A percentile compares a stretch with the other conserved stretches of the same genome.
Evolutionary conservation across 768 basidiomycete genomes (phyloP).

Genomic region (Asterophora parasitica): DNA sequence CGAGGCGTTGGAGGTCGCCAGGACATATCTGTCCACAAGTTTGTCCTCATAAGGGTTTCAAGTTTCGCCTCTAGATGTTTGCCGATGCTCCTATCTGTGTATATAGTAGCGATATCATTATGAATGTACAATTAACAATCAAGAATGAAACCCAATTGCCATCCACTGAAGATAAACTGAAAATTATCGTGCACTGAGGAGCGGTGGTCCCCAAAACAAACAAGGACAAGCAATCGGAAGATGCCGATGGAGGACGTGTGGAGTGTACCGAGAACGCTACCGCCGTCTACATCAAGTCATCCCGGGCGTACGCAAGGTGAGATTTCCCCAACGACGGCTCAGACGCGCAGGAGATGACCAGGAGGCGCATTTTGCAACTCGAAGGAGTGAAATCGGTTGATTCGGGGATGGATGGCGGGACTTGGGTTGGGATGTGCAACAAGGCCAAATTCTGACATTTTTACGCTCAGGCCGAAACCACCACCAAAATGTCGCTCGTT

Average conservation of each 20-base stretch:
- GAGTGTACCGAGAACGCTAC: slow-evolving; percentile 2
- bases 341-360: background rate
- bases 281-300: slow-evolving; percentile 15
- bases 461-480: slow-evolving; percentile 15
- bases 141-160: no score
- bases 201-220: slow-evolving; percentile 1
- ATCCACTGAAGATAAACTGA: no score
- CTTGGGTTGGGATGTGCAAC: slow-evolving; percentile 15
- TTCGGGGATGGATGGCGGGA: slow-evolving; percentile 17
- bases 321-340: slow-evolving; percentile 1
- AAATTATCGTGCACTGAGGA: no score
- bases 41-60: slow-evolving; percentile 1
- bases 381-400: slow-evolving; percentile 10
- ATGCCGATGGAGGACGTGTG: slow-evolving; percentile 9
- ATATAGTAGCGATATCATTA: background rate
- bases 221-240: slow-evolving; percentile 14
- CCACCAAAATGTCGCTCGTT: slow-evolving; percentile 84
- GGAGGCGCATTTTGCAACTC: background rate
- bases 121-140: no score
- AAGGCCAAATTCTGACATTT: slow-evolving; percentile 18
- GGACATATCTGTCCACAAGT: slow-evolving; percentile 28
- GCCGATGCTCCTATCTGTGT: background rate
- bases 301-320: slow-evolving; percentile 18
- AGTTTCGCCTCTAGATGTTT: background rate
- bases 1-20: slow-evolving; percentile 63